Evolutionary conservation across 306 rosid species (phyloP), one percentile per base, ranked within the genome.

Genomic region (Argentina anserina): DNA sequence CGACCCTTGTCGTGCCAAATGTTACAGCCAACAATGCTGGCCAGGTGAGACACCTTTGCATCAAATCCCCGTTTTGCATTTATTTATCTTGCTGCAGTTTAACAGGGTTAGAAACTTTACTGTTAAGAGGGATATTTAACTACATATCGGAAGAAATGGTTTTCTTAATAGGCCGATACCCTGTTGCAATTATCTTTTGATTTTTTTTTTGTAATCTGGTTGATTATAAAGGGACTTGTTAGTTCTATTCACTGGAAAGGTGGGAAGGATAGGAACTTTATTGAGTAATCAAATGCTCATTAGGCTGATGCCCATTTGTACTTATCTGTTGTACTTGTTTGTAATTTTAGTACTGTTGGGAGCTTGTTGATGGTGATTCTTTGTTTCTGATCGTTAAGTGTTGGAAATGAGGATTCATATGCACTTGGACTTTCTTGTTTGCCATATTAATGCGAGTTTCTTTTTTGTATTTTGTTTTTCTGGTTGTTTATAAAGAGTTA

Each of bases 1-100:
- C 74, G 64, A 3, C 78, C 60, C 7, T 78, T 2, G 76, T 79
- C 53, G 39, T 80, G 20, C 82, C 85, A 4, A 77, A 81, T 77
- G 34, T 3, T 69, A 61, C 76, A 28, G 18, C 69, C 52, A 1
- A 21, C 37, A 37, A 31, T 31, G 72, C 47, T 75, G 43, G 21
- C n/a, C 59, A 71, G 81, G 88, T 83, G 21, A 69, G 65, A 56
- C 15, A 21, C 56, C 67, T 9, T 75, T 50, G 14, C 23, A 2
- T 58, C 29, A 41, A 41, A 33, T 26, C 18, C 59, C 46, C 59
- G 14, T 61, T 65, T 56, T 68, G 18, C 5, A 50, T 1, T 40
- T 23, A 56, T 18, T 3, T 59, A 28, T 28, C 4, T 53, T 23
- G 31, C 60, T n/a, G 13, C 6, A 21, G 9, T 0, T 53, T 23